Evolutionary conservation across 768 basidiomycete species (phyloP), one percentile per base, ranked within the genome.

Genomic region (Pisolithus microcarpus): DNA sequence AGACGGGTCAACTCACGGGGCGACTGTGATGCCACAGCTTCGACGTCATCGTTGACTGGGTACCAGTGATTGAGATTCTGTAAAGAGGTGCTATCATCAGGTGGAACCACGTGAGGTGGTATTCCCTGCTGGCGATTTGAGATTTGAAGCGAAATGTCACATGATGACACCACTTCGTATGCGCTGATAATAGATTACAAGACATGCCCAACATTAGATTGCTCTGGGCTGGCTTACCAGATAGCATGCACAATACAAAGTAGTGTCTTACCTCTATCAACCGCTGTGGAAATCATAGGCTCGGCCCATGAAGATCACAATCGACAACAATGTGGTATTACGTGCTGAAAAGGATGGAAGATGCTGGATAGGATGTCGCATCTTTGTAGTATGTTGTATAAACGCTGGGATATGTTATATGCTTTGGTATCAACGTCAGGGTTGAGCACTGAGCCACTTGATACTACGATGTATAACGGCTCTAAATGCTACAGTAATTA

Each of bases 1-100:
- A 98, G 83, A n/a, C 81, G 80, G 0, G 94, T 78, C 19, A 98
- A 81, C 58, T 95, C 93, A 52, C 84, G 84, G 15, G 96, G 81
- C 1, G 89, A 92, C 59, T 98, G 96, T 2, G 90, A 89, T 0
- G 96, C 91, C n/a, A n/a, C n/a, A n/a, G n/a, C n/a, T 70, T 99
- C 96, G 30, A 99, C 96, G 63, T 98, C 96, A n/a, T n/a, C n/a
- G 67, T 98, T 92, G 43, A 98, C 77, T 59, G 80, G 5, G 83
- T 77, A 2, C 94, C 95, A 0, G 83, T 79, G 0, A 82, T 84
- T 6, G 92, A 88, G 54, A 98, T 92, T 19, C 95, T 98, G 23
- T 24, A 24, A 13, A 4, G 13, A 47, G 36, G 23, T 19, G 26
- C 52, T 31, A 48, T n/a, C n/a, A 23, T 42, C 40, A 42, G 21